Base-by-base conservation (phyloP, 2,329 filamentous ascomycete species). In the Thelonectria blattea region DNA sequence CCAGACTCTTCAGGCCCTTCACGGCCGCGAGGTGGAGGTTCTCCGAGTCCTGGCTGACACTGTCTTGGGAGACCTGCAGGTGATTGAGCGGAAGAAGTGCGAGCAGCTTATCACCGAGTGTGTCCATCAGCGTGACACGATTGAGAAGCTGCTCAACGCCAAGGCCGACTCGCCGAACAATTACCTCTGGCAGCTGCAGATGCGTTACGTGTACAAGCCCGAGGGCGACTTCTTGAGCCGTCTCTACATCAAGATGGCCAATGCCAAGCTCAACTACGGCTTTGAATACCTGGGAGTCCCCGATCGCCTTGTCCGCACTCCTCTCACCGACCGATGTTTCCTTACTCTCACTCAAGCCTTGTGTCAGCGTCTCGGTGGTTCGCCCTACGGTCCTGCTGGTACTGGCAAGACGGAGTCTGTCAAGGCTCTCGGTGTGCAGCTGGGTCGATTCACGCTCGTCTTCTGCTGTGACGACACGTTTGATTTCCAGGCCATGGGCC, bases 381-480 rank as follows among this genome's bases (percentile, higher is more conserved):
- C 96, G 50, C 95, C 95, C 0, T 99, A 99, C 72, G 95, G 95
- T 52, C 95, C 95, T 67, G 95, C 95, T 60, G 95, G 95, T 81
- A 99, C 95, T 46, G 95, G 95, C 75, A 99, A 99, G 79, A 99
- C 95, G 0, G 95, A 99, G 75, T 99, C 95, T 2, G 95, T 99
- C 75, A 99, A 99, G 78, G 95, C 95, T 18, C 85, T 99, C 24
- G 96, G 95, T 81, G 86, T 99, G 4, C 93, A 99, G 75, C 88
- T 99, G 56, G 96, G 95, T 74, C 89, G 96, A 61, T 99, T 99
- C 76, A 99, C 96, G 2, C 86, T 99, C 24, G 96, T 99, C 27
- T 99, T 99, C 81, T 99, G 96, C 77, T 99, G 95, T 80, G 95
- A 99, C 74, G 95, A 99, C 78, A 99, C 95, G 0, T 99, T 99